A percentile compares a stretch with the other conserved stretches of the same genome.
phyloP scores from a whole-genome alignment of 2,329 filamentous ascomycete genomes.

The Byssochlamys sp. region DNA sequence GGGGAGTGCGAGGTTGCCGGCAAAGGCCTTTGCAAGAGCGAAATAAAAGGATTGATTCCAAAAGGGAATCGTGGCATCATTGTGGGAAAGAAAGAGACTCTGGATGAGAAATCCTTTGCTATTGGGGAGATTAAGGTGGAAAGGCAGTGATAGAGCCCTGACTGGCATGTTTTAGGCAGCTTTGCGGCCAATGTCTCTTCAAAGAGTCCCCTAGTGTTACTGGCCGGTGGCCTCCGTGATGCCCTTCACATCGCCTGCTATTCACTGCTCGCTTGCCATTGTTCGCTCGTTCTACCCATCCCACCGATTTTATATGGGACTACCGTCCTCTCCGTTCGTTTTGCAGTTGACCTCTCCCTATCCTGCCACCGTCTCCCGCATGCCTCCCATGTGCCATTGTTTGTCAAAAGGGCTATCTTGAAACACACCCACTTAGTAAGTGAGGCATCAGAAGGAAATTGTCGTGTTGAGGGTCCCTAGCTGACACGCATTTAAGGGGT shows the following conservation, averaged over 20 bases:
- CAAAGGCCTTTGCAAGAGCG: conserved; percentile 64
- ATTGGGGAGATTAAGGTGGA: background rate
- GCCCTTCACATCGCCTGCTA: background rate
- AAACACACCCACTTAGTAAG: background rate
- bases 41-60: conserved; percentile 55
- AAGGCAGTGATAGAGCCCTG: background rate
- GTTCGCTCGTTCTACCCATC: background rate
- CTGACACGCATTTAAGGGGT: background rate
- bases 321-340: background rate
- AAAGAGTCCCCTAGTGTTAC: background rate
- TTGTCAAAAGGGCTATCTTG: background rate
- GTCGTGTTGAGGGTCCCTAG: background rate
- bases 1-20: conserved; percentile 75
- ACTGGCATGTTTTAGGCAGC: background rate
- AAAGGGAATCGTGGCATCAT: conserved; percentile 44
- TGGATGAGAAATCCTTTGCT: background rate
- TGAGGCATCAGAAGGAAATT: background rate
- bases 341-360: background rate
- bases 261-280: background rate
- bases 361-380: background rate
- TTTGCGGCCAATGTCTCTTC: background rate
- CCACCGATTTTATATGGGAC: background rate
- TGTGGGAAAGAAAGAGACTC: background rate
- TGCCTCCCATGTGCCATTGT: background rate
- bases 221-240: background rate